A percentile compares a stretch with the other conserved stretches of the same genome.
These are phyloP conservation scores for Zoysia japonica DNA, from an alignment of 176 grass and related monocot species.

Conservation along the genomic window DNA sequence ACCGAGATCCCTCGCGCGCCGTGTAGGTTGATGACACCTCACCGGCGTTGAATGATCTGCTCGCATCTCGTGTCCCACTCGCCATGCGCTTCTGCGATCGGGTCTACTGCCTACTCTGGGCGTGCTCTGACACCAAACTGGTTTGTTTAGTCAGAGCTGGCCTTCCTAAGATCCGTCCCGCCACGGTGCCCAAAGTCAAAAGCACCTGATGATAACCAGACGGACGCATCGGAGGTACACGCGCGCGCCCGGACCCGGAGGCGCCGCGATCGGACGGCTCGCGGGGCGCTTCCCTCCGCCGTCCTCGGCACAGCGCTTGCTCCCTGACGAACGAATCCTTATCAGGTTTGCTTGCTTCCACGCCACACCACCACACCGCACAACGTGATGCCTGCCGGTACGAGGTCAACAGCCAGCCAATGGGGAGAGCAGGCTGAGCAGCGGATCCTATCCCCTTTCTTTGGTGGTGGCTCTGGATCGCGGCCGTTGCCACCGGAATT, in stretches of 20 bases:
- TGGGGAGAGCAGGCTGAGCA: background rate
- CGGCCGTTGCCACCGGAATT: background rate
- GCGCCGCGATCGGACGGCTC: conserved; percentile 18
- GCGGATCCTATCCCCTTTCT: background rate
- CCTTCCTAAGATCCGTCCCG: background rate
- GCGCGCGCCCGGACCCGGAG: background rate
- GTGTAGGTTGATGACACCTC: background rate
- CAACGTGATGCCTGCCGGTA: background rate
- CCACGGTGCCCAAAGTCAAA: background rate
- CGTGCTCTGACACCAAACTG: background rate
- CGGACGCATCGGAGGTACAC: conserved; percentile 2
- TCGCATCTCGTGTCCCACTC: background rate
- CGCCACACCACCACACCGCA: background rate
- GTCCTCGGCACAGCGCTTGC: background rate
- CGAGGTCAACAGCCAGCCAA: background rate
- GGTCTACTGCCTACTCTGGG: background rate
- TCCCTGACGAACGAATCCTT: background rate
- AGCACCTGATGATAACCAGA: background rate
- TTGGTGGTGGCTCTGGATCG: conserved; percentile 7
- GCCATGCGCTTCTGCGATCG: conserved; percentile 2
- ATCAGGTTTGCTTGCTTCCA: conserved; percentile 3
- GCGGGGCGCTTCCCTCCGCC: background rate
- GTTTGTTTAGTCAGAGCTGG: background rate
- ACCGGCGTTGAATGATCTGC: background rate
- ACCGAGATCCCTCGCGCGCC: background rate